Conservation (phyloP, 1,284 basidiomycete species). For the Ustilago cynodontis region DNA sequence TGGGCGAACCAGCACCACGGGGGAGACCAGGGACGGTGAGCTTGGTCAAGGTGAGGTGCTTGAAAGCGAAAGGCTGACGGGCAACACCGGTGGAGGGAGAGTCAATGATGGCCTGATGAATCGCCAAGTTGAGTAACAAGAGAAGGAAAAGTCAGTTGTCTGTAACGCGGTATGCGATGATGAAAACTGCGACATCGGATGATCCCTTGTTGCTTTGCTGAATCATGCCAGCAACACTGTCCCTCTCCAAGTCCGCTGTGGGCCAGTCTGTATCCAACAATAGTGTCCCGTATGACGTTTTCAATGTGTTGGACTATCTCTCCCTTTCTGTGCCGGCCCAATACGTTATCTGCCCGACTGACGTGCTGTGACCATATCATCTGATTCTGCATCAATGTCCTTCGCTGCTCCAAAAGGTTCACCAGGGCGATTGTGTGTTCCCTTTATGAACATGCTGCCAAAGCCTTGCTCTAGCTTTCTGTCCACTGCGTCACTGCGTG, state of each 20-base stretch:
- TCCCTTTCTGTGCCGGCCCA: no score
- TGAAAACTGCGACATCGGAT: conserved; percentile 1
- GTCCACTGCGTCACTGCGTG: background rate
- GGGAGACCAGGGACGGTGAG: conserved; percentile 86
- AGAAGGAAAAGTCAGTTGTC: conserved; percentile 24
- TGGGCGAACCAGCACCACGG: conserved; percentile 84
- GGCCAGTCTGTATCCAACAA: no score
- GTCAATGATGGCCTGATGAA: conserved; percentile 89
- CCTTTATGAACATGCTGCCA: no score
- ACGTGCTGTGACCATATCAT: background rate
- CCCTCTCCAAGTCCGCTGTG: no score
- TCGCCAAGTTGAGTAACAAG: background rate
- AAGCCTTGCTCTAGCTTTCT: background rate
- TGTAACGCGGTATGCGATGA: background rate
- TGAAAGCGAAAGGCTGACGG: conserved; percentile 91
- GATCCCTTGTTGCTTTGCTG: no score
- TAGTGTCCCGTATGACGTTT: no score
- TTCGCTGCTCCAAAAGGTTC: no score
- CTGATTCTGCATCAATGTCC: background rate
- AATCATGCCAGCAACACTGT: no score
- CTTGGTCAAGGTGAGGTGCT: conserved; percentile 91
- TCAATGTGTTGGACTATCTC: no score
- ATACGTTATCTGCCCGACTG: background rate
- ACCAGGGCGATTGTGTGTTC: no score
- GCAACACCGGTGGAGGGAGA: conserved; percentile 90